Evolutionary conservation across 495 filamentous ascomycete species (phyloP).

Genomic region (Podospora bellae-mahoneyi): DNA sequence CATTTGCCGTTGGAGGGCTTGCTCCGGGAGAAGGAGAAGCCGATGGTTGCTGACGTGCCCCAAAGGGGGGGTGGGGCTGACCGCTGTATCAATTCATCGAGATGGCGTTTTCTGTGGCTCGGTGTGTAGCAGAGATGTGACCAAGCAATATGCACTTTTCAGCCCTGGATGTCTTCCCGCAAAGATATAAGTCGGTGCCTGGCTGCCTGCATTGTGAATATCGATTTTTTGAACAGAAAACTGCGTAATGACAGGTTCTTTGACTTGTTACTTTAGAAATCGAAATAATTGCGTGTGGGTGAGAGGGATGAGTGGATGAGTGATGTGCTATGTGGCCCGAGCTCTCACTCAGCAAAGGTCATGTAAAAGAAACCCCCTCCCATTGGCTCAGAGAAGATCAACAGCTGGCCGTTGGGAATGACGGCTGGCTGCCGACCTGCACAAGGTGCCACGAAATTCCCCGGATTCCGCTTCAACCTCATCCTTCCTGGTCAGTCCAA

Average conservation of each 20-base stretch:
- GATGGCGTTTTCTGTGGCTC: background rate
- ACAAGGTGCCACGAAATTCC: background rate
- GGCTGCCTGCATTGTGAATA: background rate
- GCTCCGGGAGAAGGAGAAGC: constrained; percentile 7
- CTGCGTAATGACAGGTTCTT: too few relatives aligned
- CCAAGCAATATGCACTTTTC: background rate
- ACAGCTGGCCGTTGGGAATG: constrained; percentile 5
- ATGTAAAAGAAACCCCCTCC: background rate
- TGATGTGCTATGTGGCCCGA: background rate
- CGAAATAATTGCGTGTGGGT: background rate
- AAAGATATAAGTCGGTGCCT: background rate
- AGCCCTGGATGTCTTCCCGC: background rate
- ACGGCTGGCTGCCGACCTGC: constrained; percentile 5
- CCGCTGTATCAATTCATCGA: background rate
- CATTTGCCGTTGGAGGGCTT: constrained; percentile 1
- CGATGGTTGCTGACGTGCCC: background rate
- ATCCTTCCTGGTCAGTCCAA: background rate
- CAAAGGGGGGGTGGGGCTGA: background rate
- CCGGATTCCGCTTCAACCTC: background rate
- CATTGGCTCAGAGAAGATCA: background rate
- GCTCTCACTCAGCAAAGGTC: background rate
- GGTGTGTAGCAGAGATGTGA: background rate
- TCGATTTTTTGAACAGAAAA: background rate
- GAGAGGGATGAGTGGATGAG: background rate
- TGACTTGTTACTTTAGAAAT: too few relatives aligned